phyloP scores from a whole-genome alignment of 1,139 yeast species.

The Kodamaea sp. region DNA sequence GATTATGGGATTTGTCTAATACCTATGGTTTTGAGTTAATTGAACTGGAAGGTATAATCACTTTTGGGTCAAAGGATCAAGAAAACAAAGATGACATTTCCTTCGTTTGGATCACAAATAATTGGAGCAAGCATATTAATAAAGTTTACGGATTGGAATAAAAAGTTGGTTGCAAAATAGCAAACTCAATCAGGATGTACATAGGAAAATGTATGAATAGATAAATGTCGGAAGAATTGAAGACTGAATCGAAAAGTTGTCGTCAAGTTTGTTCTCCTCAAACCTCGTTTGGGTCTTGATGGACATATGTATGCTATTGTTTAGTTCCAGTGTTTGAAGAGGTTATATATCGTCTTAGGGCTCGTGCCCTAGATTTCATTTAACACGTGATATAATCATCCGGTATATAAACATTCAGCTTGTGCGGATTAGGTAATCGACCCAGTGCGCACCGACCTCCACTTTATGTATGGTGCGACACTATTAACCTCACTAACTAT shows the following conservation, averaged over 20 bases:
- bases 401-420: constrained; percentile 3
- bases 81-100: constrained; percentile 1
- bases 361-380: constrained; percentile 7
- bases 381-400: constrained; percentile 6
- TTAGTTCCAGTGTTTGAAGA: too few relatives aligned
- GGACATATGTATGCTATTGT: too few relatives aligned
- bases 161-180: constrained; percentile 2
- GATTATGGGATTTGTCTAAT: constrained; percentile 36
- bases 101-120: constrained; percentile 6
- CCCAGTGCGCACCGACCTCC: neutral
- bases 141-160: constrained; percentile 25
- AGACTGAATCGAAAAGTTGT: too few relatives aligned
- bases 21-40: constrained; percentile 18
- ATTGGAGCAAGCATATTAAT: constrained; percentile 19
- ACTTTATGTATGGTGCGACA: constrained; percentile 1
- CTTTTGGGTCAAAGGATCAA: neutral
- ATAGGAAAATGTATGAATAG: too few relatives aligned
- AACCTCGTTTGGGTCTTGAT: too few relatives aligned
- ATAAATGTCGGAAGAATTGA: too few relatives aligned
- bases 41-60: constrained; percentile 1
- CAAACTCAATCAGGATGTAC: too few relatives aligned
- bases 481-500: constrained; percentile 1
- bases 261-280: too few relatives aligned
- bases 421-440: neutral
- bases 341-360: constrained; percentile 9